These are phyloP conservation scores for Aureobasidium sp. DNA, from an alignment of 2,329 filamentous ascomycete species.

Conservation along the genomic window DNA sequence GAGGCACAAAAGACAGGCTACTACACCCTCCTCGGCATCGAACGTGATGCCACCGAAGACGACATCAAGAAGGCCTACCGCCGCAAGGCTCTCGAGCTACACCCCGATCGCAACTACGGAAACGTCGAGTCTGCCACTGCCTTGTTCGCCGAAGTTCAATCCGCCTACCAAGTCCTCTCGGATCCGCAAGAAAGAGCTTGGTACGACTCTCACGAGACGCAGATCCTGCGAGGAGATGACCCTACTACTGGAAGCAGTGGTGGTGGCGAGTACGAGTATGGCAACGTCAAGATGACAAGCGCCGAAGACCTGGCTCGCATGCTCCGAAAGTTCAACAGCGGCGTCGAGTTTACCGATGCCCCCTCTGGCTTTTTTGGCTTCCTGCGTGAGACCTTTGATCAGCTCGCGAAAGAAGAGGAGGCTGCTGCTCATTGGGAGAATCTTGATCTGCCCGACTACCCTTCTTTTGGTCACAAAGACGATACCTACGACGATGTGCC, in stretches of 20 bases:
- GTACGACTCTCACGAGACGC: constrained; percentile 92
- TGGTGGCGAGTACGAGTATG: constrained; percentile 51
- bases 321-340: constrained; percentile 72
- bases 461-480: constrained; percentile 70
- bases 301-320: constrained; percentile 71
- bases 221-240: constrained; percentile 66
- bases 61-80: constrained; percentile 96
- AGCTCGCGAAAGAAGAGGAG: constrained; percentile 72
- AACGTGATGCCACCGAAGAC: constrained; percentile 67
- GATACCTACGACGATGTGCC: constrained; percentile 72
- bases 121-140: constrained; percentile 76
- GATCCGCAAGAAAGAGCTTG: constrained; percentile 93
- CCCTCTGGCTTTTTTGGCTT: constrained; percentile 79
- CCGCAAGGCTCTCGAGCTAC: constrained; percentile 81
- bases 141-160: constrained; percentile 84
- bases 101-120: constrained; percentile 88
- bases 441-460: constrained; percentile 58
- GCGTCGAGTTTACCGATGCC: constrained; percentile 72
- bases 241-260: constrained; percentile 32
- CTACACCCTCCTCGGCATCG: constrained; percentile 75
- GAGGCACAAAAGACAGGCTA: constrained; percentile 61
- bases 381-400: constrained; percentile 68
- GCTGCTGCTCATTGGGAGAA: constrained; percentile 65
- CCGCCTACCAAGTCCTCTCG: constrained; percentile 91
- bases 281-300: constrained; percentile 69